Evolutionary conservation across 345 rosid genomes (phyloP).

Genomic region (Eucalyptus cloeziana): DNA sequence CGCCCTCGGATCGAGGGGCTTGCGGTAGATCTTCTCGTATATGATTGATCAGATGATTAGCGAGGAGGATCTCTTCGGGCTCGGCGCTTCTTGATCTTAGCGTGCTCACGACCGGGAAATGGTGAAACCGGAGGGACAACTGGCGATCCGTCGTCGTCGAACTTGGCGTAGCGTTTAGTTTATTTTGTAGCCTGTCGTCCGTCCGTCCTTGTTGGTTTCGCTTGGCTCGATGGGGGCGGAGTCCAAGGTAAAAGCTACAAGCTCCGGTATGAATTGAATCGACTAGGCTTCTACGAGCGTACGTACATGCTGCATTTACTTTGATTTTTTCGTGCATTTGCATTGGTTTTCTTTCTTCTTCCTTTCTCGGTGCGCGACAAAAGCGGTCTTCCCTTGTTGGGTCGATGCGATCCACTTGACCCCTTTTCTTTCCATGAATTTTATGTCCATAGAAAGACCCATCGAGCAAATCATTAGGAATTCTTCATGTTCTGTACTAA

Average conservation of each 20-base stretch:
- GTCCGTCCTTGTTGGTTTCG: neutral
- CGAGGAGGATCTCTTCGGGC: neutral
- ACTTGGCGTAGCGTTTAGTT: neutral
- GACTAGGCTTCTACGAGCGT: neutral
- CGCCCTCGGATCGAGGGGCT: neutral
- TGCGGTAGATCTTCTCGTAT: neutral
- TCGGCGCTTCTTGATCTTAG: neutral
- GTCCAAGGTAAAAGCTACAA: neutral
- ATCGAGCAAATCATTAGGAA: neutral
- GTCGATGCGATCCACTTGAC: neutral
- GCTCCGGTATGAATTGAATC: neutral
- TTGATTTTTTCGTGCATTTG: neutral
- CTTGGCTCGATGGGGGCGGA: neutral
- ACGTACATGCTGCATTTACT: neutral
- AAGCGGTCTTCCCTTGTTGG: neutral
- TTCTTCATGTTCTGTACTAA: neutral
- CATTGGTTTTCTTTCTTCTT: neutral
- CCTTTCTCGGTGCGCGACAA: neutral
- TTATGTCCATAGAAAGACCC: neutral
- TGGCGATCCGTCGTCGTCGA: neutral
- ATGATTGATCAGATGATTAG: neutral
- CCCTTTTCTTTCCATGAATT: neutral
- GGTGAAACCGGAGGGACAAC: neutral
- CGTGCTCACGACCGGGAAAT: neutral
- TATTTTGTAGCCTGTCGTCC: neutral